Conservation (phyloP, 352 stramenopile species). For the Albugo candida region DNA sequence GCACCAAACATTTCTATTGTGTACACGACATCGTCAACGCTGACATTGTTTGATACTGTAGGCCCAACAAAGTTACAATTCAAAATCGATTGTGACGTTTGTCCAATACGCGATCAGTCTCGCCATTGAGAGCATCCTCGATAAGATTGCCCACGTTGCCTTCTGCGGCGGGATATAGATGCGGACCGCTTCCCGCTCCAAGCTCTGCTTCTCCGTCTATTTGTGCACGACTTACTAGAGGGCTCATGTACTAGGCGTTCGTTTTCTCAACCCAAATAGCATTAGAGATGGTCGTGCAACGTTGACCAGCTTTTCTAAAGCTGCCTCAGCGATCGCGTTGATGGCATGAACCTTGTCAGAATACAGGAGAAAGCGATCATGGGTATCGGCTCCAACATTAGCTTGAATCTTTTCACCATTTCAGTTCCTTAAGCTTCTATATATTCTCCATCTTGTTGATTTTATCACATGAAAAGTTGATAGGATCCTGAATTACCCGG, state of each 20-base stretch:
- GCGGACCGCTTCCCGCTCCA: constrained; percentile 54
- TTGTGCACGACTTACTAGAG: constrained; percentile 78
- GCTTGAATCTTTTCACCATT: constrained; percentile 90
- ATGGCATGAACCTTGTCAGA: constrained; percentile 80
- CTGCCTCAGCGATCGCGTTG: constrained; percentile 76
- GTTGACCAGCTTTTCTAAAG: constrained; percentile 94
- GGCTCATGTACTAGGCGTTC: constrained; percentile 81
- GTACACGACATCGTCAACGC: constrained; percentile 79
- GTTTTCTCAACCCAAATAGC: constrained; percentile 89
- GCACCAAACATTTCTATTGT: constrained; percentile 97
- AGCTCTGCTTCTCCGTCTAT: constrained; percentile 72
- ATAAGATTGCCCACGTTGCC: constrained; percentile 80
- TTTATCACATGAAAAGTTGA: constrained; percentile 91
- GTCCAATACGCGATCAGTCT: constrained; percentile 81
- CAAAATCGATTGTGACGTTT: constrained; percentile 74
- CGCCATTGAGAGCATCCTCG: constrained; percentile 72
- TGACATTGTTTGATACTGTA: constrained; percentile 79
- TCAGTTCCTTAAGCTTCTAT: constrained; percentile 77
- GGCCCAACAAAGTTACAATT: constrained; percentile 92
- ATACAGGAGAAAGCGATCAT: constrained; percentile 91
- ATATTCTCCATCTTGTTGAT: constrained; percentile 85
- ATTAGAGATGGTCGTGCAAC: constrained; percentile 94
- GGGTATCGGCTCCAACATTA: constrained; percentile 97
- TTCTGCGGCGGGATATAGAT: constrained; percentile 83
- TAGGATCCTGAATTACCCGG: constrained; percentile 73